Base-by-base conservation (phyloP, 257 asterid species). In the Penstemon newberryi region DNA sequence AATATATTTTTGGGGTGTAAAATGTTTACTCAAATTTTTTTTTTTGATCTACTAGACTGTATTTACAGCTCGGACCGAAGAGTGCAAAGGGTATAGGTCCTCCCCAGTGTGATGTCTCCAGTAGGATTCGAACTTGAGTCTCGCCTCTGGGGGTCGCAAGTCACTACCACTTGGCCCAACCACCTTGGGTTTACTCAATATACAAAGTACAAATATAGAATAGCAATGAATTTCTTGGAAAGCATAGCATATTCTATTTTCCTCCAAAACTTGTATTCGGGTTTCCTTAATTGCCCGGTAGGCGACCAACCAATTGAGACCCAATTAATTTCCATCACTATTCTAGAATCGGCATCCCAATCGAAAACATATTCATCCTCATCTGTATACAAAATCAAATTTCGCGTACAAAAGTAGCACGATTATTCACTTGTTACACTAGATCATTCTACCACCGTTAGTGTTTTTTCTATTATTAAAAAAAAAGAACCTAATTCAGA, bases 261-360 rank as follows among this genome's bases (percentile, higher is more conserved):
- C 52, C 25, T 15, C 37, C 59, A 42, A 38, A n/a, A 18, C 13
- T 63, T 41, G 39, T 15, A 49, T 37, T 63, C 55, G 58, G 19
- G 58, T 63, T 66, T 51, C 8, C 51, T 72, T 68, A 55, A 50
- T 40, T 51, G 65, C 63, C 63, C 62, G 81, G 81, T 67, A 50
- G 81, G 74, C 81, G 77, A 62, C 75, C 75, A 50, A 72, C 81
- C 67, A 56, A 13, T 77, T 50, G 44, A 63, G 71, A 55, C 58
- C 54, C 37, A 15, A 12, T 5, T 11, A 38, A 25, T 25, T 25
- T 51, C 43, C 7, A 25, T 59, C 12, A 40, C 33, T 60, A 3
- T 38, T 49, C 18, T 13, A 57, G 50, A 6, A 1, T 67, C 53
- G 8, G 65, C 65, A 37, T 40, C 7, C 2, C 65, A 3, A 8